Evolutionary conservation across 495 filamentous ascomycete genomes (phyloP).

Genomic region (Sphaerosporella brunnea): DNA sequence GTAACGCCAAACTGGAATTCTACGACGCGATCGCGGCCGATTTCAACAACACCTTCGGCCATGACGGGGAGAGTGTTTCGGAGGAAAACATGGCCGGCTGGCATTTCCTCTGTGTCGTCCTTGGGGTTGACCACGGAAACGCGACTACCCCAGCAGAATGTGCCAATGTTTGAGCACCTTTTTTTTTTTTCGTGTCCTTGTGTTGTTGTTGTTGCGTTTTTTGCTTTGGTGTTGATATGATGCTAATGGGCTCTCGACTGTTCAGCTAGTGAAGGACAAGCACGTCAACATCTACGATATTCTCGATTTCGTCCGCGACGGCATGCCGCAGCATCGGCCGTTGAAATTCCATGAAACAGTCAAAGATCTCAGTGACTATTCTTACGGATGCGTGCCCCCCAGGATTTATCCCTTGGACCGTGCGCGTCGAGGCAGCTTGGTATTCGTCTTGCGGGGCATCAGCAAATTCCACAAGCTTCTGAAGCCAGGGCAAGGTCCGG

Average conservation of each 20-base stretch:
- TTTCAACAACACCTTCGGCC: not conserved
- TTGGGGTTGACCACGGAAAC: not conserved
- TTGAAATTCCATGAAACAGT: not conserved
- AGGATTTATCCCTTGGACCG: not conserved
- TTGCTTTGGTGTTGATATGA: conserved; percentile 1
- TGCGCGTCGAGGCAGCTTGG: not conserved
- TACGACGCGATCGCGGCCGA: not conserved
- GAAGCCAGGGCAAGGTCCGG: no score
- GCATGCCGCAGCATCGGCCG: not conserved
- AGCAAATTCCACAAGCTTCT: no score
- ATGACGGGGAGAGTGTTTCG: no score
- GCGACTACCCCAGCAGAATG: not conserved
- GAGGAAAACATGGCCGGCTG: not conserved
- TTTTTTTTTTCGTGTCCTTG: not conserved
- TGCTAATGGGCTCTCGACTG: no score
- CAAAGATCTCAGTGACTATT: conserved; percentile 1
- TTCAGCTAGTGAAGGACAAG: not conserved
- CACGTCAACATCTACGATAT: not conserved
- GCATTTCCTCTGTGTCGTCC: not conserved
- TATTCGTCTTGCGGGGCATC: not conserved
- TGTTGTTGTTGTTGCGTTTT: not conserved
- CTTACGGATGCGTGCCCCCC: not conserved
- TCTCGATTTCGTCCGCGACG: not conserved
- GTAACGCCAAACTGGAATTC: not conserved
- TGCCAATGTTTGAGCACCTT: not conserved